Base-by-base conservation (phyloP, 2,329 filamentous ascomycete species). In the Parastagonospora nodorum region DNA sequence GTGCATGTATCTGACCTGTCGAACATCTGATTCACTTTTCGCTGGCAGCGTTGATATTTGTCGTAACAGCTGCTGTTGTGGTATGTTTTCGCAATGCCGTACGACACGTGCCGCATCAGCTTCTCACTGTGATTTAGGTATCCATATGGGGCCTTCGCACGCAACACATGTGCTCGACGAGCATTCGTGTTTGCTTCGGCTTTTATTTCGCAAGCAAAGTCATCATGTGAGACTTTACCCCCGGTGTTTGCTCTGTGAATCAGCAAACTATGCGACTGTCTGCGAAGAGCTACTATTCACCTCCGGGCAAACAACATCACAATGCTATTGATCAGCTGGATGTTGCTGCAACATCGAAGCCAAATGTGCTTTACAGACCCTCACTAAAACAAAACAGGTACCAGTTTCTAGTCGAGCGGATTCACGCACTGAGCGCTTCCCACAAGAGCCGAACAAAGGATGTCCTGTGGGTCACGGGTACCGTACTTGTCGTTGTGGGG, bases 371-470 rank as follows among this genome's bases (percentile, higher is more conserved):
- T 16, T 27, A 39, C 37, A 24, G 10, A 4, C 37, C n/a, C 16
- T 28, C 37, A 24, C 19, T 5, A 24, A 5, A 24, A 24, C 19
- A 24, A 24, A 24, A 3, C 19, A 72, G 71, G 60, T 76, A 77
- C 46, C 52, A 76, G 4, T 77, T 77, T 49, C 66, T 78, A 1
- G 66, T 77, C 19, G 76, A 78, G 50, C 64, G 76, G 19, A 67
- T 69, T 8, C 75, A 77, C 51, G 66, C 68, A 6, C 56, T 77
- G 12, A 66, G 74, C 32, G 60, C 68, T 6, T 64, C 71, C 0
- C 68, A 69, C 49, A 58, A 63, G 32, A 50, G 63, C 2, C 64
- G 75, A 15, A 42, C 51, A 5, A 56, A 60, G 10, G 74, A 77
- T 43, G 64, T 62, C 46, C 48, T 76, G 11, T 78, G 72, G 71